phyloP scores from a whole-genome alignment of 345 rosid species.

The Acer saccharum region DNA sequence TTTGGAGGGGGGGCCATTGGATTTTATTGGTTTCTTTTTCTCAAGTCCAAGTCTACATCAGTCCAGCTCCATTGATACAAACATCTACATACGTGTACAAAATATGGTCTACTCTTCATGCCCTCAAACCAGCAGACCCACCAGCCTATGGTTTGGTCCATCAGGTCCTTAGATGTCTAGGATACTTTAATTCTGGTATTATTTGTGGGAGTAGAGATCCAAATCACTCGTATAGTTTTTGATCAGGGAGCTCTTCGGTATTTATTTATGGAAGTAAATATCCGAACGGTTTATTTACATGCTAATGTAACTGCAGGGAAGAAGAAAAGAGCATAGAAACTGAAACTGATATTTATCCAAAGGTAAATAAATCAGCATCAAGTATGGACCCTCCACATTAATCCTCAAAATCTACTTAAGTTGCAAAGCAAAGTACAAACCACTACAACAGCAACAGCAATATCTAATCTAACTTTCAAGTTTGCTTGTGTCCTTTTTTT shows the following conservation, averaged over 20 bases:
- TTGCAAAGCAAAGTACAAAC: not conserved
- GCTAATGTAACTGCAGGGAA: not conserved
- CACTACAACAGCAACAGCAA: not conserved
- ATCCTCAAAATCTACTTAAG: not conserved
- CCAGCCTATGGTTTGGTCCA: slow-evolving; percentile 3
- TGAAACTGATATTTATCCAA: not conserved
- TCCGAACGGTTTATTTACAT: too few species aligned
- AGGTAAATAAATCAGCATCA: not conserved
- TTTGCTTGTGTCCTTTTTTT: not conserved
- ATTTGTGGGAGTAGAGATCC: too few species aligned
- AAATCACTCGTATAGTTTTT: too few species aligned
- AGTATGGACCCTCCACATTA: not conserved
- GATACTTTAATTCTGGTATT: too few species aligned
- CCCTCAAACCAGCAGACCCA: not conserved
- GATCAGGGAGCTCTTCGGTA: too few species aligned
- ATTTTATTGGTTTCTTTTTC: not conserved
- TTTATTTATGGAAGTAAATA: too few species aligned
- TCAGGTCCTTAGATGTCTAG: not conserved
- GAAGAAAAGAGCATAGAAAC: not conserved
- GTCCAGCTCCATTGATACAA: not conserved
- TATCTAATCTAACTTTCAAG: not conserved
- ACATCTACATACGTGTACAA: not conserved
- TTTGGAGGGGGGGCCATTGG: not conserved
- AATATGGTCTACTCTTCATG: not conserved
- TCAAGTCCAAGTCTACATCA: not conserved